Base-by-base conservation (phyloP, 2,329 filamentous ascomycete species). In the Kalmusia sp. region DNA sequence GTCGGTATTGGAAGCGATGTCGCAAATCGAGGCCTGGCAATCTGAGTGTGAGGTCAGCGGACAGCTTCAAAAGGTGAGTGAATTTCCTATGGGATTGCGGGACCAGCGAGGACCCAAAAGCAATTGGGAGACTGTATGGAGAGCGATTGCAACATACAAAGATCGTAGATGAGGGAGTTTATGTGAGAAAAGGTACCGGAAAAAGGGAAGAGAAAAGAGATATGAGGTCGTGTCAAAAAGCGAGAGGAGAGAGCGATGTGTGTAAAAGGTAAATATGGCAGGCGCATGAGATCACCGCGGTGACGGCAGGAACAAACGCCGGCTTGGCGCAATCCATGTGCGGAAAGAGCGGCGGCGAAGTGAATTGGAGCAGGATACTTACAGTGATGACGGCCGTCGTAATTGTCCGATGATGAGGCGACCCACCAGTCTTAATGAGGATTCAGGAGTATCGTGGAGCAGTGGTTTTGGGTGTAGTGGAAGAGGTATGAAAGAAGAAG, bases 321-420 rank as follows among this genome's bases (percentile, higher is more conserved):
- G 53, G 51, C 24, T 49, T 28, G 22, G 38, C 38, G 46, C 33
- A 49, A 25, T 25, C 24, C 22, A 41, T 38, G 41, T 27, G 37
- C 27, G 56, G 57, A 58, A 50, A 41, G 35, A 41, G 47, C 49
- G 34, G 9, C 4, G 24, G 45, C 14, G 19, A 38, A 27, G 45
- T 19, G 28, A 3, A 31, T 30, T 30, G 15, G n/a, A 30, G 25
- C 34, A 15, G 22, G 9, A 9, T 25, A 51, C 38, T 44, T 54
- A 54, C 52, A 28, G 47, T 46, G 25, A 45, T 43, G 41, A 31
- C 39, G 45, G 45, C 30, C 35, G 45, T 24, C 43, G 34, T 41
- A 15, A 51, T 21, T 37, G 58, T 49, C 27, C 44, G 53, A 43
- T 52, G 58, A 37, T 63, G 57, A 30, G 54, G 37, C 51, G 52